These are phyloP conservation scores for Pseudomonodictys pantanalensis DNA, from an alignment of 495 filamentous ascomycete species.

Conservation along the genomic window DNA sequence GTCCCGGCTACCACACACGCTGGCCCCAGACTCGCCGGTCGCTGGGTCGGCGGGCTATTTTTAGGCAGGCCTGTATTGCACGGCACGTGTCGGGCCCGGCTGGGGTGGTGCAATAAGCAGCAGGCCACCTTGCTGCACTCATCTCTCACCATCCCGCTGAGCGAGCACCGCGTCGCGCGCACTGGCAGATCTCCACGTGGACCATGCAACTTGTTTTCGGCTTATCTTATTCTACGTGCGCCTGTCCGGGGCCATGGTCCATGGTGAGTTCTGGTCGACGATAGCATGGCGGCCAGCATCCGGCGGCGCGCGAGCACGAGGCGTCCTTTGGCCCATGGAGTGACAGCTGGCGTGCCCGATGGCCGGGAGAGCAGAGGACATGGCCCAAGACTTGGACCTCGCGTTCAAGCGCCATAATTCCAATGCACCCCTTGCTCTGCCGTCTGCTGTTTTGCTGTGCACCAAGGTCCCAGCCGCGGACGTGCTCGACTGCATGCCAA, in stretches of 20 bases:
- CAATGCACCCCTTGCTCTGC: too few relatives aligned
- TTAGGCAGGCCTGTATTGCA: constrained; percentile 17
- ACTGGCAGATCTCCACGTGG: constrained; percentile 33
- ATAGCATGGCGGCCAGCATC: background rate
- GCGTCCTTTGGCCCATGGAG: constrained; percentile 20
- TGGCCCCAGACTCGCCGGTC: constrained; percentile 8
- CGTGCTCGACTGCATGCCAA: constrained; percentile 1
- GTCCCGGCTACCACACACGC: constrained; percentile 24
- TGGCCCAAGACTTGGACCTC: too few relatives aligned
- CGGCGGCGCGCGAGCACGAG: constrained; percentile 21
- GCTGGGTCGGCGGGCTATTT: constrained; percentile 13
- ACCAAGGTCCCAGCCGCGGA: background rate
- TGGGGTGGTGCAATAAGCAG: constrained; percentile 22
- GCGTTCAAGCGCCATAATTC: background rate
- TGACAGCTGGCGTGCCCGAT: constrained; percentile 19
- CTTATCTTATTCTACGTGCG: too few relatives aligned
- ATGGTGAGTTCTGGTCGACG: background rate
- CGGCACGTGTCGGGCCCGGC: constrained; percentile 31
- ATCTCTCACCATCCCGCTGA: constrained; percentile 12
- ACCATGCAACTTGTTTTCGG: background rate
- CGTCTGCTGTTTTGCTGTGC: background rate
- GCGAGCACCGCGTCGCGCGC: constrained; percentile 13
- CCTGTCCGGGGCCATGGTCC: background rate
- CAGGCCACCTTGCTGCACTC: constrained; percentile 10
- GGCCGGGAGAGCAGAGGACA: background rate